Evolutionary conservation across 805 yeast genomes (phyloP).

Genomic region (Monosporozyma servazzii): DNA sequence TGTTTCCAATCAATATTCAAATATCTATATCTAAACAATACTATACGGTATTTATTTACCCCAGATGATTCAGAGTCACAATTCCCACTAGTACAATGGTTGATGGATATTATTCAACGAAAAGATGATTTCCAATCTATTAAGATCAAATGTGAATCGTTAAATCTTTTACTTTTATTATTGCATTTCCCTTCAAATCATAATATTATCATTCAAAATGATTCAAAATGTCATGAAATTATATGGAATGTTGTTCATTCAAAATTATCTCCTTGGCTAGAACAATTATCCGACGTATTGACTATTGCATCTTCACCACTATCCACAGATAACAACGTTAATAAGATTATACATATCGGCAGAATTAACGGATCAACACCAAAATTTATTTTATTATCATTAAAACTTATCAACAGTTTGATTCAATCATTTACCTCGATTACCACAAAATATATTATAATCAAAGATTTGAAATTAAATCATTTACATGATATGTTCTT

Average conservation of each 20-base stretch:
- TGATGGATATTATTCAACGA: neutral
- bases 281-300: neutral
- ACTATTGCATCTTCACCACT: neutral
- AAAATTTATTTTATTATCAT: neutral
- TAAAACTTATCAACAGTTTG: neutral
- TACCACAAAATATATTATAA: constrained; percentile 40
- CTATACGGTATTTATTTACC: neutral
- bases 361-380: neutral
- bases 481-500: constrained; percentile 47
- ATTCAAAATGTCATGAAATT: neutral
- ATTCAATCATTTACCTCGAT: constrained; percentile 17
- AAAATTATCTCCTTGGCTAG: neutral
- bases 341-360: neutral
- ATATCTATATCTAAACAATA: neutral
- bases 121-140: neutral
- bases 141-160: neutral
- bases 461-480: constrained; percentile 50
- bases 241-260: neutral
- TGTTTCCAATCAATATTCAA: constrained; percentile 7
- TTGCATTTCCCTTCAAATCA: neutral
- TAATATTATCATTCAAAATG: neutral
- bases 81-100: neutral
- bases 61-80: neutral
- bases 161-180: neutral
- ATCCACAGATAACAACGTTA: neutral